These are phyloP conservation scores for Mangifera indica DNA, from an alignment of 345 rosid genomes.

Conservation along the genomic window DNA sequence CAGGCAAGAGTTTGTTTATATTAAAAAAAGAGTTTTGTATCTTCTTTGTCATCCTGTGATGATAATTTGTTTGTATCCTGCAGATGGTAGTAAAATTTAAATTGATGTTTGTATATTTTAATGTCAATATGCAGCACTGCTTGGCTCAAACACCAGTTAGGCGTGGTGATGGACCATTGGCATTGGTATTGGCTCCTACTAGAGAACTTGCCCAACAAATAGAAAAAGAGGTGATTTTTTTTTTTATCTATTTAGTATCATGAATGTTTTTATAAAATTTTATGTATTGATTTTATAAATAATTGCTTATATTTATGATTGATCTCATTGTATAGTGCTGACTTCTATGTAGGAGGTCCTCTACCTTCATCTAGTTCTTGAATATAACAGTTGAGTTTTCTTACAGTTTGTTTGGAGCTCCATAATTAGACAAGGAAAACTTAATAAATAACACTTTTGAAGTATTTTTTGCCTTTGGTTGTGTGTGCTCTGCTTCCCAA, in stretches of 20 bases:
- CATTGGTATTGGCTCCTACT: slow-evolving; percentile 45
- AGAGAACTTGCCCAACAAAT: slow-evolving; percentile 46
- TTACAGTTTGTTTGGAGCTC: not conserved
- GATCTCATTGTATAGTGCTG: not conserved
- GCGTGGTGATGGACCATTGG: slow-evolving; percentile 42
- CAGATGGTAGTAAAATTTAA: not conserved
- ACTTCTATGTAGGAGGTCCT: not conserved
- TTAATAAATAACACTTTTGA: not conserved
- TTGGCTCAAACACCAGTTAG: slow-evolving; percentile 35
- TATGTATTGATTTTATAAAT: not conserved
- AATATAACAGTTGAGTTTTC: not conserved
- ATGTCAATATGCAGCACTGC: slow-evolving; percentile 30
- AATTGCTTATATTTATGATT: not conserved
- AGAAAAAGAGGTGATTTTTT: slow-evolving; percentile 36
- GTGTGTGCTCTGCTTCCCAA: not conserved
- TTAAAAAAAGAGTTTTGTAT: too few species aligned
- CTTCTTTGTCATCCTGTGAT: not conserved
- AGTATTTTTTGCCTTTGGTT: not conserved
- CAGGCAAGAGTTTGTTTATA: slow-evolving; percentile 15
- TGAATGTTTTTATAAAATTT: not conserved
- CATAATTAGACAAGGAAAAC: not conserved
- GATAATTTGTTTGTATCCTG: not conserved
- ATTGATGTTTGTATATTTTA: not conserved
- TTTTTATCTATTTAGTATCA: not conserved
- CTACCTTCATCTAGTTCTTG: not conserved